These are phyloP conservation scores for Epichloe sp. DNA, from an alignment of 2,329 filamentous ascomycete species.

Conservation along the genomic window DNA sequence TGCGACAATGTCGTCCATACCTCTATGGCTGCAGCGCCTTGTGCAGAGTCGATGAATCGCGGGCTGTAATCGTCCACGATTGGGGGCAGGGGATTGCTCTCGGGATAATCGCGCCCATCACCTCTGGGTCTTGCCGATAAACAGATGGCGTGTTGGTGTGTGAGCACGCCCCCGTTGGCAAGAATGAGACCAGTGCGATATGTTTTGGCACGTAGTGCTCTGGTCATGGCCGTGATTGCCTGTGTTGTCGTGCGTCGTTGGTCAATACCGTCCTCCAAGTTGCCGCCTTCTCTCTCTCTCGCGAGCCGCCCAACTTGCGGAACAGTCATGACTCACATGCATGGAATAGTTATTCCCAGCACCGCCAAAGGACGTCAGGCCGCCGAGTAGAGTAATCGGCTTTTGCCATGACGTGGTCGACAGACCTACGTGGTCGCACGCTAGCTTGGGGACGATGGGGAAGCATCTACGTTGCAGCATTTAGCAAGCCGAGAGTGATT, in stretches of 20 bases:
- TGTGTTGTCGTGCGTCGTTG: neutral
- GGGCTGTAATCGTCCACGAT: constrained; percentile 7
- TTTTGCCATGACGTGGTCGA: constrained; percentile 31
- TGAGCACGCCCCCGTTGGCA: constrained; percentile 53
- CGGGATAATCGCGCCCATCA: constrained; percentile 7
- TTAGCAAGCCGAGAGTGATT: neutral
- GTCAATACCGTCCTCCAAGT: accelerated
- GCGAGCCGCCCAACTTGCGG: no score
- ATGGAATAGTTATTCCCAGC: constrained; percentile 61
- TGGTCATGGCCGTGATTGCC: constrained; percentile 39
- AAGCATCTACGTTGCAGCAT: constrained; percentile 40
- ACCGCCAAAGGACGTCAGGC: constrained; percentile 55
- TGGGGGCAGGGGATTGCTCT: constrained; percentile 7
- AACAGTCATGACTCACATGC: constrained; percentile 30
- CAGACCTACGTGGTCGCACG: constrained; percentile 44
- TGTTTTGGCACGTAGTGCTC: constrained; percentile 33
- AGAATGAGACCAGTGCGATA: constrained; percentile 42
- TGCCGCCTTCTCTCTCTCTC: no score
- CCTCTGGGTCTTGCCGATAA: constrained; percentile 32
- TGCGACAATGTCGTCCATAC: constrained; percentile 4
- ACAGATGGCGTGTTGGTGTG: constrained; percentile 50
- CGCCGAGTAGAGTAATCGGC: constrained; percentile 48
- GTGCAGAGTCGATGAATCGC: constrained; percentile 7
- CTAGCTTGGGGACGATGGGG: constrained; percentile 56
- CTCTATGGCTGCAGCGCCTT: constrained; percentile 14